Percentiles rank a stretch among this genome's conserved stretches.
Conservation (phyloP, 202 grass and related monocot species). For the Bolboschoenoplectus hybrid region DNA sequence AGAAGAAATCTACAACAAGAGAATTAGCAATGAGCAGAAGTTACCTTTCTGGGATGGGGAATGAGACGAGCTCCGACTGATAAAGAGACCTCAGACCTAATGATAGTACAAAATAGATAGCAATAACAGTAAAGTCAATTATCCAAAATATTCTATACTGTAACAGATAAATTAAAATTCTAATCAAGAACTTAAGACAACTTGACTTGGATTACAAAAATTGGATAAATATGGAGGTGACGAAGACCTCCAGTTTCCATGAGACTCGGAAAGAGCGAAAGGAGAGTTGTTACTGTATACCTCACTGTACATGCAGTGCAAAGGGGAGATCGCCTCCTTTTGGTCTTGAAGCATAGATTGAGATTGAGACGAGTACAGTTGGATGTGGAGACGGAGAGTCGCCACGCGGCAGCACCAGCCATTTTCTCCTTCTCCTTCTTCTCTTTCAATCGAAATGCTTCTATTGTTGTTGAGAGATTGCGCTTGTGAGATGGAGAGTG, state of each 20-base stretch:
- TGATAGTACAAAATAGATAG: background rate
- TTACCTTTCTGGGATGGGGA: conserved; percentile 83
- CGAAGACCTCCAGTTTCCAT: background rate
- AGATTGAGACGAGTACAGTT: background rate
- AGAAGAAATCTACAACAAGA: background rate
- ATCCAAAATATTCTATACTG: background rate
- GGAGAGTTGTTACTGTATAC: background rate
- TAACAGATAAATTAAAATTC: background rate
- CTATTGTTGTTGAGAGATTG: background rate
- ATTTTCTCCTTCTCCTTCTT: conserved; percentile 9
- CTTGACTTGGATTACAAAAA: background rate
- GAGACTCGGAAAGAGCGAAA: background rate
- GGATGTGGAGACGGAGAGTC: conserved; percentile 13
- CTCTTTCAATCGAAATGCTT: conserved; percentile 17
- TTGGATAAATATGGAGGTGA: background rate
- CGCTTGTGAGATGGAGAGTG: conserved; percentile 23
- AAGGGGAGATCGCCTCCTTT: conserved; percentile 8
- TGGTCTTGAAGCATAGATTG: conserved; percentile 2
- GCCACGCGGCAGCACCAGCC: conserved; percentile 11
- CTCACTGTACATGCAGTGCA: conserved; percentile 23
- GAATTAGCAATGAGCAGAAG: background rate
- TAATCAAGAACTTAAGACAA: background rate
- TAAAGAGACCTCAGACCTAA: conserved; percentile 65
- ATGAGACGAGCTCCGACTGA: conserved; percentile 71
- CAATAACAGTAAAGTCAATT: background rate